A percentile compares a stretch with the other conserved stretches of the same genome.
These are phyloP conservation scores for Rhynchosporium agropyri DNA, from an alignment of 2,329 filamentous ascomycete genomes.

Conservation along the genomic window DNA sequence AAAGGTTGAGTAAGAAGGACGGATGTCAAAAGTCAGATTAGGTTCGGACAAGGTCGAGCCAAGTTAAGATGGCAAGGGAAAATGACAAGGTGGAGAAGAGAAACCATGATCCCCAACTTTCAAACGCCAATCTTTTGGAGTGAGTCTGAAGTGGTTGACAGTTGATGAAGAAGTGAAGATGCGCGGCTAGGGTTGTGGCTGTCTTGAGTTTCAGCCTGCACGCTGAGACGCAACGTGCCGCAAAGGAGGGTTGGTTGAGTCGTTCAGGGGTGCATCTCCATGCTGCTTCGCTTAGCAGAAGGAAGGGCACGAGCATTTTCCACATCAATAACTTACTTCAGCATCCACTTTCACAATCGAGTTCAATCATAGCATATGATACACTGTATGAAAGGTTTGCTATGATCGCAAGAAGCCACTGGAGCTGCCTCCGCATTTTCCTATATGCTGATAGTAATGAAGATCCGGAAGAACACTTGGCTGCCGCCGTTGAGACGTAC, in stretches of 20 bases:
- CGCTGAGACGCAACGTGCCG: conserved; percentile 6
- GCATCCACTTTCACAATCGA: neutral
- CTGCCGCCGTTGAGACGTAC: conserved; percentile 6
- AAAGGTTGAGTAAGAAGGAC: conserved; percentile 27
- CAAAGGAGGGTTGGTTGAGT: neutral
- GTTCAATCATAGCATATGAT: conserved; percentile 13
- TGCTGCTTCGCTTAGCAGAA: conserved; percentile 16
- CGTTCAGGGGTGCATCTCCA: neutral
- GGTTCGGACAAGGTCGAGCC: neutral
- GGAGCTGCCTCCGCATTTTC: neutral
- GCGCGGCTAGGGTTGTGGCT: conserved; percentile 18
- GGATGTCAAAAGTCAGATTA: conserved; percentile 22
- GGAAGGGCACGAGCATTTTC: conserved; percentile 10
- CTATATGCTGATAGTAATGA: conserved; percentile 4
- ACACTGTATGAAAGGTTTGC: conserved; percentile 9
- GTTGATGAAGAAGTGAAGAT: conserved; percentile 22
- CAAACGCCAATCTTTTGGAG: conserved; percentile 35
- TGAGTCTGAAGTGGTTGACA: conserved; percentile 31
- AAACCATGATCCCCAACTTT: conserved; percentile 34
- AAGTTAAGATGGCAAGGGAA: conserved; percentile 16
- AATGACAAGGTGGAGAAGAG: conserved; percentile 24
- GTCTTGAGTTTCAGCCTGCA: conserved; percentile 12
- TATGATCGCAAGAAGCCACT: neutral
- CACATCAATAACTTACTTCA: neutral
- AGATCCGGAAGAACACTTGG: conserved; percentile 3